Base-by-base conservation (phyloP, 352 stramenopile genomes). In the Globisporangium cystogenes region DNA sequence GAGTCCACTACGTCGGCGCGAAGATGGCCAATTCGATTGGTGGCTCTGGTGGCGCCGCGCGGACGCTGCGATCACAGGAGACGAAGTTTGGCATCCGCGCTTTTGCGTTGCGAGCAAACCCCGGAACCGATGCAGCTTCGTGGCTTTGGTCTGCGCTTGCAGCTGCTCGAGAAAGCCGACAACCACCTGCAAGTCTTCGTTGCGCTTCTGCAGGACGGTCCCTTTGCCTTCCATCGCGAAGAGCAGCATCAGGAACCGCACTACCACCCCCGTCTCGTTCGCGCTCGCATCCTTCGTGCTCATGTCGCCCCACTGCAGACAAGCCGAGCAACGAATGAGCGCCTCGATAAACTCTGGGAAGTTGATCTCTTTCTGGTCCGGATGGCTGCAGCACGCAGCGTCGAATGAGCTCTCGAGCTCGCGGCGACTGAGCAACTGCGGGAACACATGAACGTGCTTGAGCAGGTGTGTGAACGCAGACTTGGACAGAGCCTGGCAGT, bases 211-310 rank as follows among this genome's bases (percentile, higher is more conserved):
- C 15, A 90, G 55, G 33, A 90, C 67, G 0, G 78, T 83, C 6
- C 78, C 78, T 42, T 60, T 68, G 3, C 78, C 78, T 64, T 90
- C 78, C 76, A 90, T 90, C 0, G 76, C 72, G n/a, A 90, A 90
- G 15, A 90, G 51, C 12, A 90, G 58, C 76, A 90, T 90, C 7
- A 86, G 58, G 42, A 90, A 90, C 47, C 82, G 80, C 31, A 90
- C 62, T 5, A 82, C 65, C 11, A 74, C 51, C 7, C 68, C 51
- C 4, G 68, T 73, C 12, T 67, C 61, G 20, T 33, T 41, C 24
- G 57, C 37, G 10, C 14, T 45, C 16, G 44, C 5, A 2, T 47
- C 47, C 14, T 23, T 29, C 7, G 29, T n/a, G 41, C 46, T 49
- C 59, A 23, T 35, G 24, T 55, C 40, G 23, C 61, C 56, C 78